Percentiles rank a stretch among this genome's conserved stretches.
Conservation (phyloP, 2,329 filamentous ascomycete species). For the Trichophyton schoenleinii region DNA sequence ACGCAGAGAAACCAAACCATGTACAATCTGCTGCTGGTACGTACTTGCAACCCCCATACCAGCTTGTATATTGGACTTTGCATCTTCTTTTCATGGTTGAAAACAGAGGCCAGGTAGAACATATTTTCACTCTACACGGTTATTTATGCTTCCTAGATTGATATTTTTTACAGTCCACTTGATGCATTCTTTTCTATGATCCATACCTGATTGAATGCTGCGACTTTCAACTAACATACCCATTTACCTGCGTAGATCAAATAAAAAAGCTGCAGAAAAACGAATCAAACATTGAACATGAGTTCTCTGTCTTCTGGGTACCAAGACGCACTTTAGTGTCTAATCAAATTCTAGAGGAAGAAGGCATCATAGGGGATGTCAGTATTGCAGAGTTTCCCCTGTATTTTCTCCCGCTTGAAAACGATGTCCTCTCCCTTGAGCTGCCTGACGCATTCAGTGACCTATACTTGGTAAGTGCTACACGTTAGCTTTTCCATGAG, state of each 20-base stretch:
- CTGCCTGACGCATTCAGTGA: slow-evolving; percentile 77
- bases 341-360: slow-evolving; percentile 82
- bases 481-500: not conserved
- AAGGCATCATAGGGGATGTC: slow-evolving; percentile 83
- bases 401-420: slow-evolving; percentile 82
- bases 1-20: slow-evolving; percentile 77
- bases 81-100: slow-evolving; percentile 7
- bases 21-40: slow-evolving; percentile 80
- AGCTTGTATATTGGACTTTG: slow-evolving; percentile 13
- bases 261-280: slow-evolving; percentile 81
- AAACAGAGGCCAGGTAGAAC: slow-evolving; percentile 43
- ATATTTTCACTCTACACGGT: slow-evolving; percentile 42
- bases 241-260: slow-evolving; percentile 51
- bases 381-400: slow-evolving; percentile 78
- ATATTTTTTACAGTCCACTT: not conserved
- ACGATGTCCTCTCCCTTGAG: slow-evolving; percentile 82
- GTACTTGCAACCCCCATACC: slow-evolving; percentile 21
- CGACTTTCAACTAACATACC: slow-evolving; percentile 47
- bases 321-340: slow-evolving; percentile 83
- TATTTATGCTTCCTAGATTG: slow-evolving; percentile 45
- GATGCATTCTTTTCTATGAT: not conserved
- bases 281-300: slow-evolving; percentile 69
- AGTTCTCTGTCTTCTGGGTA: slow-evolving; percentile 94
- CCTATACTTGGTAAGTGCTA: slow-evolving; percentile 55
- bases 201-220: slow-evolving; percentile 28